Percentiles rank a stretch among this genome's conserved stretches.
These are phyloP conservation scores for Grigorovia jiainica DNA, from an alignment of 805 yeast genomes.

Conservation along the genomic window DNA sequence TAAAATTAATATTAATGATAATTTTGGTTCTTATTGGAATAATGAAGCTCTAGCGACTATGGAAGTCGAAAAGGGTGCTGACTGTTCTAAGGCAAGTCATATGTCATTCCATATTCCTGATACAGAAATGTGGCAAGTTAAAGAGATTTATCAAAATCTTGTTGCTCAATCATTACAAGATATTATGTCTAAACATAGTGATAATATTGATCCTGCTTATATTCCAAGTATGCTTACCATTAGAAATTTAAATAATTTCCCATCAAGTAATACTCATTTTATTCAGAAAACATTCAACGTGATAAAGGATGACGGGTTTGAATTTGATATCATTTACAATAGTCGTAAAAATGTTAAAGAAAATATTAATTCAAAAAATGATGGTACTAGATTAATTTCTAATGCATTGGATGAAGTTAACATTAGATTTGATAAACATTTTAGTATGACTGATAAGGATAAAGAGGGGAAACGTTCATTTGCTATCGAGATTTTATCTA, in stretches of 20 bases:
- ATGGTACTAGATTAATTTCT: constrained; percentile 15
- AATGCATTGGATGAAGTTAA: constrained; percentile 25
- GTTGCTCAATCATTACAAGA: constrained; percentile 58
- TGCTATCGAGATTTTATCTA: constrained; percentile 73
- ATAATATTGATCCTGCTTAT: constrained; percentile 19
- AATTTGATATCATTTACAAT: constrained; percentile 62
- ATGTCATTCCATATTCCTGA: constrained; percentile 61
- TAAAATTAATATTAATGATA: constrained; percentile 48
- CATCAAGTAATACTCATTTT: constrained; percentile 67
- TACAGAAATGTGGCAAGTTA: constrained; percentile 66
- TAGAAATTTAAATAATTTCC: constrained; percentile 46
- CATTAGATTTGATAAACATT: constrained; percentile 42
- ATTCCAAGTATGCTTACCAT: constrained; percentile 41
- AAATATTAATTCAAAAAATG: constrained; percentile 23
- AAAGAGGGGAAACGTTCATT: constrained; percentile 38
- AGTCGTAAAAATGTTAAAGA: constrained; percentile 33
- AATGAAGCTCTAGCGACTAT: constrained; percentile 22
- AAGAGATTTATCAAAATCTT: constrained; percentile 61
- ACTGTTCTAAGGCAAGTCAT: constrained; percentile 57
- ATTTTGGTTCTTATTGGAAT: constrained; percentile 30
- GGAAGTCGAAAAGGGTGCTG: constrained; percentile 33
- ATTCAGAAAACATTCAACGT: constrained; percentile 73
- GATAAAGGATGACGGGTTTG: constrained; percentile 34
- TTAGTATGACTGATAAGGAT: constrained; percentile 30
- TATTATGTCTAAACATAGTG: constrained; percentile 21